Base-by-base conservation (phyloP, 2,329 filamentous ascomycete species). In the Diaporthe ampelina region DNA sequence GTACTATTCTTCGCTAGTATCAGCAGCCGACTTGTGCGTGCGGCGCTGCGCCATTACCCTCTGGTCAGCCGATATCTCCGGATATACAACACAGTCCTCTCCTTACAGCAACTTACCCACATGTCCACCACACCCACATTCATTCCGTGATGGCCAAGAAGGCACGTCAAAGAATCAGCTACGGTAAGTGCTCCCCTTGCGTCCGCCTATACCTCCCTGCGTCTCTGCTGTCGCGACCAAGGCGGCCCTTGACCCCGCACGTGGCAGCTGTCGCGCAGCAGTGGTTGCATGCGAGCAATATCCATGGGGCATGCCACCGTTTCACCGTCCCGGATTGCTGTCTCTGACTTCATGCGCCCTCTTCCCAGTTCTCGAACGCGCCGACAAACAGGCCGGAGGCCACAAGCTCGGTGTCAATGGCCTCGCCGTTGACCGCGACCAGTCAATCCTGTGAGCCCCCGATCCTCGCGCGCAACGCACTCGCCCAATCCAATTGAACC, bases 341-440 rank as follows among this genome's bases (percentile, higher is more conserved):
- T 78, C 61, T 73, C 76, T 80, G 70, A 78, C 76, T 26, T 74
- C 75, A 32, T 77, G 65, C 73, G 74, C 59, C 76, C 61, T 57
- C 68, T 73, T 35, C 77, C 35, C 78, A 91, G 89, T 91, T 80
- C 87, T 91, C 80, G 89, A 91, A 81, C 88, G 89, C 76, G 88
- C 88, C 76, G 88, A 89, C 79, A 86, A 88, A 57, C 89, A 88
- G 65, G 86, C 84, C 58, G 95, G 94, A 78, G 96, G 96, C 74
- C 97, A 99, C 87, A 90, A 95, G 79, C 91, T 98, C 73, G 97
- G 97, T 77, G 95, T 99, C 79, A 98, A 98, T 88, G 95, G 96
- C 76, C 91, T 99, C 76, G 95, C 95, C 70, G 92, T 98, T 77
- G 97, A 98, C 84, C 87, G 89, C 76, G 89, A 93, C 78, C 94